These are phyloP conservation scores for Emmonsia crescens DNA, from an alignment of 2,329 filamentous ascomycete genomes.

Conservation along the genomic window DNA sequence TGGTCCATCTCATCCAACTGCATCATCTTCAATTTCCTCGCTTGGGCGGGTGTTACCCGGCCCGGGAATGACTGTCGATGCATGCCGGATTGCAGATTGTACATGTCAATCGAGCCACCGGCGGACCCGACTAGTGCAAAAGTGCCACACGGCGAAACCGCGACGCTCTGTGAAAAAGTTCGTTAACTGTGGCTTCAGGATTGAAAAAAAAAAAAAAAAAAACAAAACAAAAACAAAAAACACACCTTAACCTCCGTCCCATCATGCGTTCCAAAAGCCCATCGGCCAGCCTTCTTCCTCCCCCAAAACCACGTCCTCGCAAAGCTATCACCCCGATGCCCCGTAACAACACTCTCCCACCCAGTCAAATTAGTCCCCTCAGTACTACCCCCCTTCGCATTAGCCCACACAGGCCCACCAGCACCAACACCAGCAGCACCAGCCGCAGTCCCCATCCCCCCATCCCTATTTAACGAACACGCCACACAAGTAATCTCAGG, in stretches of 20 bases:
- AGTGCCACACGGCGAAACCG: conserved; percentile 83
- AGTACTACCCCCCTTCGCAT: conserved; percentile 53
- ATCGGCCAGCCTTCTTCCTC: conserved; percentile 80
- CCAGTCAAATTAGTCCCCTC: conserved; percentile 72
- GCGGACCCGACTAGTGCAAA: conserved; percentile 85
- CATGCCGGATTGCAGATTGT: conserved; percentile 86
- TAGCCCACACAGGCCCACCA: conserved; percentile 74
- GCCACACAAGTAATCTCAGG: conserved; percentile 87
- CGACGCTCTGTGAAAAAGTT: conserved; percentile 51
- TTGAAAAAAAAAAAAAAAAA: neutral
- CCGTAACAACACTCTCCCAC: conserved; percentile 95
- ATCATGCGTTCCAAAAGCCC: conserved; percentile 83
- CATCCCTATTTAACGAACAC: conserved; percentile 84
- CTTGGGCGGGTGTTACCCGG: conserved; percentile 63
- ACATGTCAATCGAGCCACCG: conserved; percentile 80
- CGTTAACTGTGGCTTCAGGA: neutral
- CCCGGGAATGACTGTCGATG: conserved; percentile 83
- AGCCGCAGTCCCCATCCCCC: conserved; percentile 63
- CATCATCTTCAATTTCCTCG: conserved; percentile 60
- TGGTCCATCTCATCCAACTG: conserved; percentile 38
- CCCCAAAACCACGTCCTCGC: conserved; percentile 99
- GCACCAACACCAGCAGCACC: conserved; percentile 45
- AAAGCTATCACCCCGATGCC: conserved; percentile 71
- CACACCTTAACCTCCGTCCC: conserved; percentile 56
- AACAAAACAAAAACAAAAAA: neutral